Conservation (phyloP, 306 rosid species). For the Sicyos baderoa region DNA sequence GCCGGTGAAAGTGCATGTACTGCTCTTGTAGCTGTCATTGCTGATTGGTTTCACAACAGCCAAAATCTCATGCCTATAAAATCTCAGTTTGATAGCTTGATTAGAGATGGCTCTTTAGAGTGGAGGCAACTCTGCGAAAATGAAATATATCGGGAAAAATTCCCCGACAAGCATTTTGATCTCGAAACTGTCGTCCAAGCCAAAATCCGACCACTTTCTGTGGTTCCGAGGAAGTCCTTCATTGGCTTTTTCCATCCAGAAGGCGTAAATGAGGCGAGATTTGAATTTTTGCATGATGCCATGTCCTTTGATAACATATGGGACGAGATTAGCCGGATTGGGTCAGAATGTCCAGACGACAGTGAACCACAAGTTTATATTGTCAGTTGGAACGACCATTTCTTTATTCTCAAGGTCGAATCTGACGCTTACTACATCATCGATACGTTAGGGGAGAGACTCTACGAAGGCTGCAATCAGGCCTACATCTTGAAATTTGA, state of each 20-base stretch:
- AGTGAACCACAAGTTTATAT: constrained; percentile 63
- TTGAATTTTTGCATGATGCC: constrained; percentile 82
- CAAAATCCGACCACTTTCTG: constrained; percentile 78
- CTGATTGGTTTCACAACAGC: constrained; percentile 90
- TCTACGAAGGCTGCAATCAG: constrained; percentile 88
- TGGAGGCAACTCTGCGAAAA: constrained; percentile 94
- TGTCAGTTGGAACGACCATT: constrained; percentile 97
- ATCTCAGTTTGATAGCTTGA: constrained; percentile 87
- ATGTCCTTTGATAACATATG: constrained; percentile 96
- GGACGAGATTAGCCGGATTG: constrained; percentile 80
- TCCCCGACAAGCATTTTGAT: constrained; percentile 97
- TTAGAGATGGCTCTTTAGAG: constrained; percentile 85
- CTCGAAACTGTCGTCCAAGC: constrained; percentile 93
- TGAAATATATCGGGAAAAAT: constrained; percentile 62
- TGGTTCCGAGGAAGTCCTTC: constrained; percentile 61
- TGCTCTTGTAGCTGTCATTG: constrained; percentile 90
- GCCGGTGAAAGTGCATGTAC: constrained; percentile 99
- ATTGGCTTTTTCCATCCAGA: constrained; percentile 97
- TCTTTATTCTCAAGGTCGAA: constrained; percentile 93
- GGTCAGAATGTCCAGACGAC: constrained; percentile 34
- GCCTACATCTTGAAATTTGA: constrained; percentile 89
- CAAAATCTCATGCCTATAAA: constrained; percentile 76
- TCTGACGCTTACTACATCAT: constrained; percentile 76
- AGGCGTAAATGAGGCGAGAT: constrained; percentile 80
- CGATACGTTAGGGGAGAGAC: constrained; percentile 95